These are phyloP conservation scores for Crithidia fasciculata DNA, from an alignment of 208 protist species.

Conservation along the genomic window DNA sequence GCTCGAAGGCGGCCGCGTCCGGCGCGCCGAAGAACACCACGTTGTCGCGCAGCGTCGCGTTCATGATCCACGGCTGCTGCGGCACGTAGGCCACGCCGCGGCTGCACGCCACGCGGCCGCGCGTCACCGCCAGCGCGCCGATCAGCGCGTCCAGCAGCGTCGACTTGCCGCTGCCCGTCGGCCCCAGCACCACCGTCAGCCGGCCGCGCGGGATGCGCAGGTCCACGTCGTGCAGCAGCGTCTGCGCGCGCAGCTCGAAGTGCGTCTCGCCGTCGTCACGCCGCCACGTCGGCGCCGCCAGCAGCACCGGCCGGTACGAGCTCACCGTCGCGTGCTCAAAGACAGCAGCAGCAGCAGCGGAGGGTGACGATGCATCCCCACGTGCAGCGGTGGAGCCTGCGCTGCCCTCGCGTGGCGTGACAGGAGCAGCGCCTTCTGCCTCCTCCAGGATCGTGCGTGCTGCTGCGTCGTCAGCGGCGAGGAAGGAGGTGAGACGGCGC, in stretches of 20 bases:
- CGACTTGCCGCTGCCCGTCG: slow-evolving; percentile 61
- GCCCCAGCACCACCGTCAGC: slow-evolving; percentile 57
- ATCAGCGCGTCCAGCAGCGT: slow-evolving; percentile 58
- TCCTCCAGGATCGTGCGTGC: slow-evolving; percentile 32
- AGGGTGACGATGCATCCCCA: no score
- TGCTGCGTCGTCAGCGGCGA: slow-evolving; percentile 54
- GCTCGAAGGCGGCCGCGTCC: slow-evolving; percentile 54
- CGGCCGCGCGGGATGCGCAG: slow-evolving; percentile 50
- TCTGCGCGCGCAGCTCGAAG: slow-evolving; percentile 41
- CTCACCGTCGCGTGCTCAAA: slow-evolving; percentile 53
- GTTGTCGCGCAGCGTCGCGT: slow-evolving; percentile 91
- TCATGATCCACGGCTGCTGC: slow-evolving; percentile 93
- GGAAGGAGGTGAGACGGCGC: slow-evolving; percentile 69
- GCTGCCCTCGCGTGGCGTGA: background rate
- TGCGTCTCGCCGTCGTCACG: slow-evolving; percentile 14
- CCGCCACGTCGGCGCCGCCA: slow-evolving; percentile 32
- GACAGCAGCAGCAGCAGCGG: slow-evolving; percentile 23
- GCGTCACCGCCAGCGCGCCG: slow-evolving; percentile 44
- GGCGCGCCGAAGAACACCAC: slow-evolving; percentile 83
- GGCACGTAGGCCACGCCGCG: slow-evolving; percentile 81
- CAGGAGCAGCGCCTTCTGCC: slow-evolving; percentile 11
- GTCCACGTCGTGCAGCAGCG: slow-evolving; percentile 45
- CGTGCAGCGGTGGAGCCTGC: background rate
- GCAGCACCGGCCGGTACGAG: slow-evolving; percentile 52
- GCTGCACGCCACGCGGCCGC: slow-evolving; percentile 30